phyloP scores from a whole-genome alignment of 2,329 filamentous ascomycete species.

The Acephala macrosclerotiorum region DNA sequence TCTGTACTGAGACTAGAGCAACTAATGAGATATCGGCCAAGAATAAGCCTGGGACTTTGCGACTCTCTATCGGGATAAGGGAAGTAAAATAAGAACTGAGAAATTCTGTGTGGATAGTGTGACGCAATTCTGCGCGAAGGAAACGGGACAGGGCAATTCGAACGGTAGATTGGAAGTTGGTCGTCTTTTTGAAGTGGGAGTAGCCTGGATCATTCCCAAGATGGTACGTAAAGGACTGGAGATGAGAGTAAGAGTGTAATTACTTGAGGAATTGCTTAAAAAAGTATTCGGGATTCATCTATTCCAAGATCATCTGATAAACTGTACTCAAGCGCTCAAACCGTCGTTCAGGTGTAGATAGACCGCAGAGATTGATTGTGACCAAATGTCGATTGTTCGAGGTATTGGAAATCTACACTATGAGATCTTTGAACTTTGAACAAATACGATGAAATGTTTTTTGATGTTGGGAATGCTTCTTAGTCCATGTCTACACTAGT shows the following conservation, averaged over 20 bases:
- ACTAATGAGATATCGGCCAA: background rate
- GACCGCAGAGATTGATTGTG: background rate
- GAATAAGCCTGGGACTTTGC: background rate
- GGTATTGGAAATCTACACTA: background rate
- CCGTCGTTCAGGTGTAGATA: background rate
- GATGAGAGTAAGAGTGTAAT: background rate
- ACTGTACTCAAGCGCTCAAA: background rate
- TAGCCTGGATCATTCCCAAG: background rate
- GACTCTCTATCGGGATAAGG: slow-evolving; percentile 1
- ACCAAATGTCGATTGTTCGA: background rate
- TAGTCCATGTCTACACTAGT: slow-evolving; percentile 1
- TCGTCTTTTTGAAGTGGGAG: background rate
- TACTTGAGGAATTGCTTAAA: background rate
- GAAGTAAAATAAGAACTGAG: background rate
- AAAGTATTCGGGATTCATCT: background rate
- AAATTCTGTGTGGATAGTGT: background rate
- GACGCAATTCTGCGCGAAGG: background rate
- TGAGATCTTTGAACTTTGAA: background rate
- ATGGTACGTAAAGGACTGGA: background rate
- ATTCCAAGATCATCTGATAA: background rate
- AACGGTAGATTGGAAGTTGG: background rate
- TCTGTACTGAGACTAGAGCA: background rate
- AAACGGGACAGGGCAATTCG: background rate
- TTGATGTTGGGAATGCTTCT: slow-evolving; percentile 1
- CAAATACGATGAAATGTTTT: background rate